Conservation (phyloP, 768 basidiomycete species). For the Xerocomus spinulosus region DNA sequence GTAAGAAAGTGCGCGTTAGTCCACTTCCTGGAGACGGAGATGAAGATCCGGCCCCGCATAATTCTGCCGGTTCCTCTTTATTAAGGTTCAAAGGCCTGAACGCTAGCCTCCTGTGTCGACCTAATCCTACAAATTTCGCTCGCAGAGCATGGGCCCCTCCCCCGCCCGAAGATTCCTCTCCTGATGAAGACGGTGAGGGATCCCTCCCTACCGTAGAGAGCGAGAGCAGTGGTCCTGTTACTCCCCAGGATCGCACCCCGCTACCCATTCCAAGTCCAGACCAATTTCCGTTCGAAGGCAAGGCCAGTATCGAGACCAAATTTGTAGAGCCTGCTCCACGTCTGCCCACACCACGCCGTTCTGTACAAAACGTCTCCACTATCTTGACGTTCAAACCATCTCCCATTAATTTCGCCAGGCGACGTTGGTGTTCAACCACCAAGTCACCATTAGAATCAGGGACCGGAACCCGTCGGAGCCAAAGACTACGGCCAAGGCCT, state of each 20-base stretch:
- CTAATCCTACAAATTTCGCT: slow-evolving; percentile 59
- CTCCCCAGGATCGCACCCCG: slow-evolving; percentile 49
- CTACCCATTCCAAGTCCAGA: slow-evolving; percentile 37
- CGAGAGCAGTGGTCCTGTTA: slow-evolving; percentile 48
- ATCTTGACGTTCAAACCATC: slow-evolving; percentile 56
- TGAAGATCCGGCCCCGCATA: slow-evolving; percentile 26
- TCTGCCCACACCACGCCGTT: slow-evolving; percentile 22
- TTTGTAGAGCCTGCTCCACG: slow-evolving; percentile 21
- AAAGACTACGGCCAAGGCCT: slow-evolving; percentile 32
- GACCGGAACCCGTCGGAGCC: slow-evolving; percentile 32
- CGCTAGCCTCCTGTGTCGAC: slow-evolving; percentile 49
- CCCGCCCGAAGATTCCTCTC: slow-evolving; percentile 32
- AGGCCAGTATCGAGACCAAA: slow-evolving; percentile 14
- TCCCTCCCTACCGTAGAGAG: slow-evolving; percentile 41
- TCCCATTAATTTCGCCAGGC: slow-evolving; percentile 59
- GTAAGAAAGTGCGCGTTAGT: slow-evolving; percentile 24
- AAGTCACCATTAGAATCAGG: slow-evolving; percentile 35
- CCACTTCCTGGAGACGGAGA: slow-evolving; percentile 21
- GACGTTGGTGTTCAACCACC: slow-evolving; percentile 50
- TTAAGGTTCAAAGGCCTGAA: slow-evolving; percentile 34
- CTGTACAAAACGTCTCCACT: slow-evolving; percentile 28
- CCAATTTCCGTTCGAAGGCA: slow-evolving; percentile 23
- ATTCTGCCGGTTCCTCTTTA: slow-evolving; percentile 21
- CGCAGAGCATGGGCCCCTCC: slow-evolving; percentile 52
- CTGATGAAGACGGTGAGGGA: slow-evolving; percentile 27